Base-by-base conservation (phyloP, 768 basidiomycete species). In the Trametes meyenii region DNA sequence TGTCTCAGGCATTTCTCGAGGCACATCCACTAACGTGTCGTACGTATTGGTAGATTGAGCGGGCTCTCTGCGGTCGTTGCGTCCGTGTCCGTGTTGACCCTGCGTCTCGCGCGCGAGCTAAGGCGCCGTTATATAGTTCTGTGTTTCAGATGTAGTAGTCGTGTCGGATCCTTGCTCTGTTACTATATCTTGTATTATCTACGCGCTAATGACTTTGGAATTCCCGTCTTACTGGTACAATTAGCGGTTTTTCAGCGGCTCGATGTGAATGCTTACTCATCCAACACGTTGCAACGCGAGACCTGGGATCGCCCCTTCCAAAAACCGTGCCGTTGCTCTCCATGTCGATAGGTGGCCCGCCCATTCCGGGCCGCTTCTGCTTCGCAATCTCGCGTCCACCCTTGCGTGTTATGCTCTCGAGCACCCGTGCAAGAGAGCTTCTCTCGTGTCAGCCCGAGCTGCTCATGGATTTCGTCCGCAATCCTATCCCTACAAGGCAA, bases 371-470 rank as follows among this genome's bases (percentile, higher is more conserved):
- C 5, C 96, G 77, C 72, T 84, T 87, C 71, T 79, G 74, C 71
- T 87, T 90, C 3, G 96, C 96, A 39, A 98, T 92, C 75, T 96
- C 94, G 4, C 96, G 79, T 3, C 96, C 96, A 1, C 94, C 94
- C 70, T 96, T 96, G 96, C 96, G 98, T 0, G 95, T 98, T 1
- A 95, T 96, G 52, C 88, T 87, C 75, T 98, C 96, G 36, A 99
- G 78, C 0, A 98, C 86, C 72, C 98, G 96, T 0, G 94, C 89
- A 8, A 96, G 83, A 0, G 24, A 98, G 80, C 48, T 86, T 77
- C 1, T 80, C 76, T 2, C 73, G 65, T 0, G 76, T 76, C 24
- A 90, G 71, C 1, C 77, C 75, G 52, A 92, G 77, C 62, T 84
- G 79, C 54, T 71, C 66, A 46, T 91, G 86, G 61, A 98, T 86